Conservation (phyloP, 306 rosid genomes). For the Rosa lucieae region DNA sequence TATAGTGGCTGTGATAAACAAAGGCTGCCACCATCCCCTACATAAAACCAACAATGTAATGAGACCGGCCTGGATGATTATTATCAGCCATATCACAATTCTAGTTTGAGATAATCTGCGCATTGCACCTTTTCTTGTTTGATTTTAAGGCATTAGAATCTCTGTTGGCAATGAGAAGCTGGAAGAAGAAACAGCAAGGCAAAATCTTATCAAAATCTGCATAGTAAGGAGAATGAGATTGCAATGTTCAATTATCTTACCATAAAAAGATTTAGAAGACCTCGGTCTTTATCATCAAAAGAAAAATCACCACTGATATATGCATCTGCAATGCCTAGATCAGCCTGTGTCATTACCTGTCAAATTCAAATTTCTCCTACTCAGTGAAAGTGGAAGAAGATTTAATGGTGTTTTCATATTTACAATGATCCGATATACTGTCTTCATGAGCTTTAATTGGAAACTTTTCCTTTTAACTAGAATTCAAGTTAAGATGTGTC, state of each 20-base stretch:
- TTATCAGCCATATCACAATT: background rate
- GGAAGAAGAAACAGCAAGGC: constrained; percentile 22
- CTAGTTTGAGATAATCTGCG: background rate
- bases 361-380: constrained; percentile 8
- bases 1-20: constrained; percentile 64
- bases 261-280: constrained; percentile 62
- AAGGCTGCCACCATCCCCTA: constrained; percentile 95
- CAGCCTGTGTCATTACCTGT: constrained; percentile 85
- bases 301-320: constrained; percentile 73
- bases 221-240: constrained; percentile 4
- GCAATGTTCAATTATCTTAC: constrained; percentile 33
- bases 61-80: background rate
- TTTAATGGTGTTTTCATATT: background rate
- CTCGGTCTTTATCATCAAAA: constrained; percentile 66
- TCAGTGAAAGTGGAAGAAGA: background rate
- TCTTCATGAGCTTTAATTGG: background rate
- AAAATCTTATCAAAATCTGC: constrained; percentile 8
- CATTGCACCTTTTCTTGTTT: constrained; percentile 52
- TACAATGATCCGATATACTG: background rate
- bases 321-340: constrained; percentile 92
- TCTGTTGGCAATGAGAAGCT: constrained; percentile 78
- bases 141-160: constrained; percentile 52
- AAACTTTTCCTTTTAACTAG: background rate
- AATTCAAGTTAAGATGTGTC: background rate
- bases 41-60: constrained; percentile 18